Percentiles rank a stretch among this genome's conserved stretches.
Conservation (phyloP, 495 filamentous ascomycete species). For the Aspergillus sparsus region DNA sequence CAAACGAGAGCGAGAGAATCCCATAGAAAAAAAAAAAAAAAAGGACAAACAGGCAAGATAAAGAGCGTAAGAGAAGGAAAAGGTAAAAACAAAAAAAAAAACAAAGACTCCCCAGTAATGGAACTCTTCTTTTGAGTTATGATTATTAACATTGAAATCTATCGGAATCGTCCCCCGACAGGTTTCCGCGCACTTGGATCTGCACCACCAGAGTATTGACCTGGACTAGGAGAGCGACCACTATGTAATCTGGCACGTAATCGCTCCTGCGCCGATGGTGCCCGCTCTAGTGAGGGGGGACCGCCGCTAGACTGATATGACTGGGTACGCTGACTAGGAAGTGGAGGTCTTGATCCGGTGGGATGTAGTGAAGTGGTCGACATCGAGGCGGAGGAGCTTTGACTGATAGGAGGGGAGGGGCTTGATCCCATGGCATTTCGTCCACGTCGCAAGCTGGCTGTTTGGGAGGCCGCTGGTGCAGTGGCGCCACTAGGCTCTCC, state of each 20-base stretch:
- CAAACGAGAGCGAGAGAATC: no score
- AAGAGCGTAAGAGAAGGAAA: neutral
- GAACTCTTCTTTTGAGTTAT: no score
- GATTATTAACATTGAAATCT: slow-evolving; percentile 25
- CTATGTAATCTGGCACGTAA: slow-evolving; percentile 67
- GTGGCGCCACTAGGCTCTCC: slow-evolving; percentile 56
- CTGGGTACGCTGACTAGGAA: slow-evolving; percentile 70
- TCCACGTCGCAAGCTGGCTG: slow-evolving; percentile 56
- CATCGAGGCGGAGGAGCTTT: slow-evolving; percentile 18
- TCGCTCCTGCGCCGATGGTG: slow-evolving; percentile 64
- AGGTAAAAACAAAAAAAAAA: neutral
- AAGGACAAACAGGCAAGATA: no score
- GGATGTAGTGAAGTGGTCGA: slow-evolving; percentile 38
- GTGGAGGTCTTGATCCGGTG: slow-evolving; percentile 49
- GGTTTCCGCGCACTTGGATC: slow-evolving; percentile 43
- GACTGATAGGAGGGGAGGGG: slow-evolving; percentile 17
- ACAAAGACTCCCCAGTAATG: neutral
- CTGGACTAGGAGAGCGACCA: slow-evolving; percentile 45
- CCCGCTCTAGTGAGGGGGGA: slow-evolving; percentile 46
- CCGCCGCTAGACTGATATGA: slow-evolving; percentile 59
- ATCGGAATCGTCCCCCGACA: slow-evolving; percentile 31
- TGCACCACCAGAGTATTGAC: slow-evolving; percentile 22
- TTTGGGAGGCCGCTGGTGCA: slow-evolving; percentile 48
- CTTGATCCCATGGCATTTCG: slow-evolving; percentile 28
- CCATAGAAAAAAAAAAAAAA: no score